Base-by-base conservation (phyloP, 2,329 filamentous ascomycete species). In the Bipolaris sorokiniana region DNA sequence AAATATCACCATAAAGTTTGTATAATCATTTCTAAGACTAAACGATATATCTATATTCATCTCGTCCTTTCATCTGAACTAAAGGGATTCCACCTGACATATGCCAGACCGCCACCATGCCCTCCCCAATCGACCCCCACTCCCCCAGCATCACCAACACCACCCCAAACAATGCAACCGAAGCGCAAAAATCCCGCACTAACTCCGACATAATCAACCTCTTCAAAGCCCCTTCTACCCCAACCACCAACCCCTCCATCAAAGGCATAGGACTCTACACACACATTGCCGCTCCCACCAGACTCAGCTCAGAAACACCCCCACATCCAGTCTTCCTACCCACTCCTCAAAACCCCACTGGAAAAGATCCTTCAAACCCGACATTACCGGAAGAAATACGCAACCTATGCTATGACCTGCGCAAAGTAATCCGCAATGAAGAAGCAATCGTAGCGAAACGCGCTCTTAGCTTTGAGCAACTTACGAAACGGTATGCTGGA, bases 181-280 rank as follows among this genome's bases (percentile, higher is more conserved):
- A 33, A 10, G 48, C 55, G 9, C 61, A 59, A 33, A 62, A 59
- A 45, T 47, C 47, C 5, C 63, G 64, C 26, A 63, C 68, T 9
- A 71, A 74, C 37, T 37, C 42, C 20, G 65, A 71, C 7, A 56
- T 75, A 16, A 52, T 65, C 10, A 40, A 18, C 10, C 20, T 63
- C 3, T 63, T 63, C 38, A 58, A 52, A 18, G 49, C 40, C 10
- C 36, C 54, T 5, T 47, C 23, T 18, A 18, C 37, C 0, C 34
- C 57, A 3, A 36, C 52, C 15, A 44, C 26, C 5, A 51, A 56
- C 3, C 56, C 61, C 2, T 57, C 60, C 4, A 42, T 69, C 9
- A 56, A 59, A 53, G 70, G 71, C 10, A 62, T 70, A 10, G 71
- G 70, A 5, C 42, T 67, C 6, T 75, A 69, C 38, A 73, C 70